Conservation (phyloP, 2,329 filamentous ascomycete species). For the Epichloe bromicola region DNA sequence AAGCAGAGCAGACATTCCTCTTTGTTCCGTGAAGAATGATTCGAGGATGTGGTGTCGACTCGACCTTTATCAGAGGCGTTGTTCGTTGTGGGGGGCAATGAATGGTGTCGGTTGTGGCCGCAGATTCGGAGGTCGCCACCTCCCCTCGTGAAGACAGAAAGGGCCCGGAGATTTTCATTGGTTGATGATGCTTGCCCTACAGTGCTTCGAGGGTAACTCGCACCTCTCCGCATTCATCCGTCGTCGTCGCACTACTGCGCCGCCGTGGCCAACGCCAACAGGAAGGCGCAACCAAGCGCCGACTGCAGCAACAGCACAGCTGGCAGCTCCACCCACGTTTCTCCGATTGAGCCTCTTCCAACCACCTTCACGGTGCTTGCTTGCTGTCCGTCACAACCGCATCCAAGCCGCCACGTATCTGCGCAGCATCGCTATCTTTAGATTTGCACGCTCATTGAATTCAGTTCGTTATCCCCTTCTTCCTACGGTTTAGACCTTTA, state of each 20-base stretch:
- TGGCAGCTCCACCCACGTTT: conserved; percentile 6
- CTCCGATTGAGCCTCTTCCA: conserved; percentile 6
- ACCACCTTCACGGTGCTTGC: conserved; percentile 5
- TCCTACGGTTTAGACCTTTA: conserved; percentile 7
- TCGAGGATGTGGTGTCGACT: not conserved
- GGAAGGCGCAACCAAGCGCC: not conserved
- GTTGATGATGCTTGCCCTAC: not conserved
- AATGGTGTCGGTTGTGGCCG: conserved; percentile 4
- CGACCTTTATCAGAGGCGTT: not conserved
- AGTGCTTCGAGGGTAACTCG: not conserved
- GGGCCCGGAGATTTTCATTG: not conserved
- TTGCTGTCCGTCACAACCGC: conserved; percentile 2
- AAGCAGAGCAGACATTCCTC: not conserved
- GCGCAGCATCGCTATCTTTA: conserved; percentile 12
- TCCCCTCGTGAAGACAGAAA: conserved; percentile 6
- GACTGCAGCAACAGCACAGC: conserved; percentile 2
- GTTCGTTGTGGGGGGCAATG: not conserved
- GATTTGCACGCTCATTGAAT: conserved; percentile 17
- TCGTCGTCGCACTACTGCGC: not conserved
- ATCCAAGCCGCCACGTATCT: conserved; percentile 9
- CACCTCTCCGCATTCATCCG: conserved; percentile 1
- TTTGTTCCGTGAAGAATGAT: not conserved
- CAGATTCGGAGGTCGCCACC: conserved; percentile 22
- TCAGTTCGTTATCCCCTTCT: conserved; percentile 20
- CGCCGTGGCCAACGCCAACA: not conserved